Evolutionary conservation across 225 moss, liverwort and hornwort species (phyloP), one percentile per base, ranked within the genome.

Genomic region (Sphagnum tenellum): DNA sequence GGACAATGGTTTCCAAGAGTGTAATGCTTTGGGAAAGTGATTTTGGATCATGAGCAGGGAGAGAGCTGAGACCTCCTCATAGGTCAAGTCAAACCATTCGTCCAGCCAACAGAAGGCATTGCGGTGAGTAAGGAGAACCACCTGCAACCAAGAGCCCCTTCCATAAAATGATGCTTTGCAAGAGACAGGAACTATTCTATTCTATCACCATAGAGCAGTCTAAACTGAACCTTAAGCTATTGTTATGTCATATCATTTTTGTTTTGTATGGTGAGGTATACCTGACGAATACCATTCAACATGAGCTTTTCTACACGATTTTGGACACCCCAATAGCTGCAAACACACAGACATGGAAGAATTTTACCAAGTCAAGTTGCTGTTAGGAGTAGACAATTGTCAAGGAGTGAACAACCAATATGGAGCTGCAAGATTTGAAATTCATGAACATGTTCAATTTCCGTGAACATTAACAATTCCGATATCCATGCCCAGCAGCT

Each of bases 201-300:
- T 29, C 29, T 29, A 29, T 29, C 29, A 29, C 29, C 29, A 29
- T 29, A 29, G 29, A 29, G 29, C 29, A 29, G 29, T 56, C 9
- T 56, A n/a, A 56, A 56, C 9, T 8, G 5, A 49, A 63, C 47
- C 14, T 4, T 49, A 14, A 3, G 3, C 29, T 63, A 46, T 5
- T 48, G 3, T 12, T 47, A 9, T 4, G 47, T 46, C 6, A 8
- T 46, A 46, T 12, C n/a, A 47, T 5, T 9, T 9, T 9, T n/a
- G 9, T 56, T 56, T 60, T 60, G 45, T 5, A 9, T 6, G 9
- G 52, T 52, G 67, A 46, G 5, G 44, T 46, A 62, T 70, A 95
- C 95, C 92, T 96, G 95, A 57, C 95, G 89, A 71, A 92, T 85
- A 53, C 95, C 95, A 67, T 96, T 92, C n/a, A 92, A 82, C 92